Evolutionary conservation across 2,329 filamentous ascomycete genomes (phyloP), one percentile per base, ranked within the genome.

Genomic region (Trichoderma sp.): DNA sequence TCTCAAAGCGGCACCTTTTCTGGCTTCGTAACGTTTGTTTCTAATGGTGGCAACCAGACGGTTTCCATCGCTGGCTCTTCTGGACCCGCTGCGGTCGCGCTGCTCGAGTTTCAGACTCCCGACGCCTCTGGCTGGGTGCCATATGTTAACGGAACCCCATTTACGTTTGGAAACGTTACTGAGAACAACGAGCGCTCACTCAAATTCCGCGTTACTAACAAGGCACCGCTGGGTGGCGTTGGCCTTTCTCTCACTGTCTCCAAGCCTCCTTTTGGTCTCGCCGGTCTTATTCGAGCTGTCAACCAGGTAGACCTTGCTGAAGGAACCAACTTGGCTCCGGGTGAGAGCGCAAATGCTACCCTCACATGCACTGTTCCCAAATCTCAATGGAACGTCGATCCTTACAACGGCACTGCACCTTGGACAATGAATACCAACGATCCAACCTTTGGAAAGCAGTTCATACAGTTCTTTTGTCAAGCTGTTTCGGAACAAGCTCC

Each of bases 341-440:
- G 85, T 0, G 74, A 87, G 72, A 87, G 81, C 58, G 81, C 81
- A 2, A 85, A 83, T 0, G 87, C 87, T 2, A 82, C 79, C 0
- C 75, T 89, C 8, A 85, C 83, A 70, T 89, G 87, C 72, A 81
- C 84, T 1, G 85, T 84, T 0, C 86, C 86, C 10, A 87, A 87
- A 74, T 80, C 81, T 0, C 86, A 88, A 71, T 86, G 86, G 80
- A 88, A 89, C 72, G 76, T 82, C 1, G 80, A 85, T n/a, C 75
- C 83, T 0, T 87, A 85, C 71, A 79, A 77, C 4, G 83, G 83
- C 3, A 78, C 76, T 0, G 84, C 86, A 0, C 74, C 78, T 2
- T 89, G 87, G 87, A 87, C 84, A 0, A 81, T 89, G 73, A 89
- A 88, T 75, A 84, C 84, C 57, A 85, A 87, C 63, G 87, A 88